Conservation (phyloP, 2,329 filamentous ascomycete genomes). For the Chaetothyriales sp. region DNA sequence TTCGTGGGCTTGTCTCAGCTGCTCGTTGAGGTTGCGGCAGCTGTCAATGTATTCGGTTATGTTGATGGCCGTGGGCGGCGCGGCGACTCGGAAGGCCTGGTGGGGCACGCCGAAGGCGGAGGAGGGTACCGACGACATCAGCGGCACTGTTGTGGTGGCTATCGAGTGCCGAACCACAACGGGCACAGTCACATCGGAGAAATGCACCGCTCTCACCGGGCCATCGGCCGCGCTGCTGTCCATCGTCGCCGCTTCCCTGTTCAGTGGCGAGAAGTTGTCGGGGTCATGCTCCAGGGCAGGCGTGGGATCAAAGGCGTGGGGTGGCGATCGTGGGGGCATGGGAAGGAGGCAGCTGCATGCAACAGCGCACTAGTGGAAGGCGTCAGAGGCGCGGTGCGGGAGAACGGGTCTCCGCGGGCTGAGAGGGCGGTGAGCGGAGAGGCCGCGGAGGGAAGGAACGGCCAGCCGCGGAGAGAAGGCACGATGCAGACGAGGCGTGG, state of each 20-base stretch:
- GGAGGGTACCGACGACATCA: conserved; percentile 18
- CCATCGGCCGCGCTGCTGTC: conserved; percentile 1
- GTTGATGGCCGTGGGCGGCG: conserved; percentile 13
- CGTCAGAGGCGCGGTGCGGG: neutral
- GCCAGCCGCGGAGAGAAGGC: neutral
- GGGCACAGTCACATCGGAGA: conserved; percentile 26
- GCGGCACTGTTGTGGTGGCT: conserved; percentile 23
- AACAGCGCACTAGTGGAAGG: neutral
- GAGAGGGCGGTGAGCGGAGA: neutral
- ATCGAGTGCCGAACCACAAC: conserved; percentile 28
- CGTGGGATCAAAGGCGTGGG: conserved; percentile 15
- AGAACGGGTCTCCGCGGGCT: neutral
- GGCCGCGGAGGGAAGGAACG: neutral
- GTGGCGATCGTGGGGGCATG: conserved; percentile 16
- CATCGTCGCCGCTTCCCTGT: neutral
- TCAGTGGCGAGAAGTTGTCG: conserved; percentile 15
- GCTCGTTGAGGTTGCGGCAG: conserved; percentile 28
- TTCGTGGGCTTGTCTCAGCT: conserved; percentile 28
- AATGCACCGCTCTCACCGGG: conserved; percentile 27
- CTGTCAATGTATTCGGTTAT: conserved; percentile 30
- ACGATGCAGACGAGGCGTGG: neutral
- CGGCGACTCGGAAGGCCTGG: conserved; percentile 12
- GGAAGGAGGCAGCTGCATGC: neutral
- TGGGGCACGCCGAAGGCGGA: conserved; percentile 16
- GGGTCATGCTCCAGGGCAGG: conserved; percentile 14